Base-by-base conservation (phyloP, 106 monocot genomes). In the Triglochin maritima region DNA sequence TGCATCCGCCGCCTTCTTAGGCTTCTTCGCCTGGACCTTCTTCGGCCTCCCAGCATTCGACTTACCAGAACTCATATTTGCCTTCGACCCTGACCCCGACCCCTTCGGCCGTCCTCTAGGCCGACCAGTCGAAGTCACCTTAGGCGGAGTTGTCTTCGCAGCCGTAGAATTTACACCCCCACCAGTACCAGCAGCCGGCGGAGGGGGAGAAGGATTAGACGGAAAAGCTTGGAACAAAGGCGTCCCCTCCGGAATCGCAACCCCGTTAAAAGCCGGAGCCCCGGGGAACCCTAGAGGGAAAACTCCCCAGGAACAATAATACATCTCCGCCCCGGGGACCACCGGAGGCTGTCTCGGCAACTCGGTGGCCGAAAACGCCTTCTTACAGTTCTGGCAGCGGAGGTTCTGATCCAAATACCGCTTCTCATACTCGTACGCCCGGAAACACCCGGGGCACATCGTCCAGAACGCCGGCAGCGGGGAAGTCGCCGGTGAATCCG, bases 301-400 rank as follows among this genome's bases (percentile, higher is more conserved):
- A 63, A 82, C 82, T 0, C 85, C 89, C 89, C 89, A 89, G 0
- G 72, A 66, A 63, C 89, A 89, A 66, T 78, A 89, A 47, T 85
- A 89, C 74, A 74, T 70, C 47, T 89, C 82, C 1, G 85, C 73
- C 9, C 82, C 85, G 3, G 82, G 82, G 12, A 89, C 89, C 42
- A 79, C 57, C 12, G 80, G 80, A 3, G 89, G 89, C 44, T 72
- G 62, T 16, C 53, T 59, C 9, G 62, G 11, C 59, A 89, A 17
- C 64, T 61, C 82, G 8, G 64, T 14, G 7, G 85, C 89, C 1
- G 11, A 53, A 69, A 89, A 89, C 4, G 65, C 43, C 59, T 52
- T 64, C 7, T 41, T 42, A 68, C 89, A 89, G 16, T 7, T 71
- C 4, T 69, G 75, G 57, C 89, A 89, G 2, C 63, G 61, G 55